A percentile compares a stretch with the other conserved stretches of the same genome.
These are phyloP conservation scores for Scortechinia acanthostroma DNA, from an alignment of 2,329 filamentous ascomycete genomes.

Conservation along the genomic window DNA sequence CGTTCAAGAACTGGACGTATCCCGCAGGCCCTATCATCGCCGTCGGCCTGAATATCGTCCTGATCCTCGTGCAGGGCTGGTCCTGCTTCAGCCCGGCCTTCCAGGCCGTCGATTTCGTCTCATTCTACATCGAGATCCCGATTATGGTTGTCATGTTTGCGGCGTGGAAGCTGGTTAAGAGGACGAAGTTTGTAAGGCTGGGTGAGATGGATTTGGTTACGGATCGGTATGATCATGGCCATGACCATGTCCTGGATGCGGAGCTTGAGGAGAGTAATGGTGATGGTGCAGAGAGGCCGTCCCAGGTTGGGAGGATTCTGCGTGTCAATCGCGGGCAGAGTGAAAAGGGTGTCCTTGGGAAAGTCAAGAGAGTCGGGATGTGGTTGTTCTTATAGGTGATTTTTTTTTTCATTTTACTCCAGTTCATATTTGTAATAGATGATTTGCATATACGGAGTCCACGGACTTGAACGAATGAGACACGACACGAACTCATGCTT, in stretches of 20 bases:
- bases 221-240: slow-evolving; percentile 26
- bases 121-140: slow-evolving; percentile 55
- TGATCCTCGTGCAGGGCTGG: slow-evolving; percentile 60
- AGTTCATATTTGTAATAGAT: too few species aligned
- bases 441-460: too few species aligned
- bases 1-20: slow-evolving; percentile 63
- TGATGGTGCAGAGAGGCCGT: slow-evolving; percentile 10
- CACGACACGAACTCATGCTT: too few species aligned
- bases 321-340: slow-evolving; percentile 4
- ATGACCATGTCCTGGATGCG: slow-evolving; percentile 15
- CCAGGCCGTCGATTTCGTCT: slow-evolving; percentile 50
- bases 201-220: slow-evolving; percentile 41
- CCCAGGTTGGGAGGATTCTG: slow-evolving; percentile 7
- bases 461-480: too few species aligned
- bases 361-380: slow-evolving; percentile 19
- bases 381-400: slow-evolving; percentile 28
- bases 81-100: slow-evolving; percentile 53
- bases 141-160: slow-evolving; percentile 47
- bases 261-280: slow-evolving; percentile 13
- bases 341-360: slow-evolving; percentile 10
- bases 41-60: slow-evolving; percentile 45
- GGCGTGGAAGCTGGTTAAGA: slow-evolving; percentile 42
- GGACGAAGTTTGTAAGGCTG: slow-evolving; percentile 31
- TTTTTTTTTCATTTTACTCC: too few species aligned
- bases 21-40: slow-evolving; percentile 50